A percentile compares a stretch with the other conserved stretches of the same genome.
These are phyloP conservation scores for Tilletia setariae DNA, from an alignment of 1,284 basidiomycete genomes.

Conservation along the genomic window DNA sequence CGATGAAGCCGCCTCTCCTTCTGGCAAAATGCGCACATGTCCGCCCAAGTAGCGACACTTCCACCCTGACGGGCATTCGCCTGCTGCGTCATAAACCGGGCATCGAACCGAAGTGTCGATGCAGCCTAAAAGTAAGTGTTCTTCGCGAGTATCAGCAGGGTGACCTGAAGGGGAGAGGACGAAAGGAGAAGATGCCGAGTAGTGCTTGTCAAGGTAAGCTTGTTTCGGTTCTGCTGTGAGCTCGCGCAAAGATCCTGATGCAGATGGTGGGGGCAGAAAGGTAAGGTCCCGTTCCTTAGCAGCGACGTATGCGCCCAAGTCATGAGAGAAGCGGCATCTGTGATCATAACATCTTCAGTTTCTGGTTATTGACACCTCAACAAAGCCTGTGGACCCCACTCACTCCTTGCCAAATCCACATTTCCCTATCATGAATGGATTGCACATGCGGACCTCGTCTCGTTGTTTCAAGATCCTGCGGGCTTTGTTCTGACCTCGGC, in stretches of 20 bases:
- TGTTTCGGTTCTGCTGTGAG: slow-evolving; percentile 19
- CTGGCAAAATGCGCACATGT: slow-evolving; percentile 58
- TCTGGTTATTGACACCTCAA: slow-evolving; percentile 14
- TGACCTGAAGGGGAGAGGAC: slow-evolving; percentile 13
- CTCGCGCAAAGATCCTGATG: slow-evolving; percentile 16
- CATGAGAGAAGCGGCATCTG: slow-evolving; percentile 74
- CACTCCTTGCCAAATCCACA: not conserved
- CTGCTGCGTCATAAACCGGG: slow-evolving; percentile 68
- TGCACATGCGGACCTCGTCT: slow-evolving; percentile 21
- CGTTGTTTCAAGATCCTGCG: slow-evolving; percentile 23
- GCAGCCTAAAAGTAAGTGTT: slow-evolving; percentile 39
- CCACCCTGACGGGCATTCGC: slow-evolving; percentile 79
- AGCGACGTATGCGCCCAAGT: slow-evolving; percentile 70
- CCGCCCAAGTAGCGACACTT: slow-evolving; percentile 85
- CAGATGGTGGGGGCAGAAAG: slow-evolving; percentile 58
- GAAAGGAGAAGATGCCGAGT: slow-evolving; percentile 22
- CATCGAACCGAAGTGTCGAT: slow-evolving; percentile 57
- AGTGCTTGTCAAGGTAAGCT: slow-evolving; percentile 32
- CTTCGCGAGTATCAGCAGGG: not conserved
- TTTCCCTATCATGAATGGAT: not conserved
- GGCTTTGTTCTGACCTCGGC: slow-evolving; percentile 37
- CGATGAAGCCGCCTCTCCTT: not conserved
- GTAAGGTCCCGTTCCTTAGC: slow-evolving; percentile 72
- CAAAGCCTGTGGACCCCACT: not conserved
- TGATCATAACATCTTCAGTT: slow-evolving; percentile 25